Base-by-base conservation (phyloP, 1,139 yeast species). In the Taphrina communis region DNA sequence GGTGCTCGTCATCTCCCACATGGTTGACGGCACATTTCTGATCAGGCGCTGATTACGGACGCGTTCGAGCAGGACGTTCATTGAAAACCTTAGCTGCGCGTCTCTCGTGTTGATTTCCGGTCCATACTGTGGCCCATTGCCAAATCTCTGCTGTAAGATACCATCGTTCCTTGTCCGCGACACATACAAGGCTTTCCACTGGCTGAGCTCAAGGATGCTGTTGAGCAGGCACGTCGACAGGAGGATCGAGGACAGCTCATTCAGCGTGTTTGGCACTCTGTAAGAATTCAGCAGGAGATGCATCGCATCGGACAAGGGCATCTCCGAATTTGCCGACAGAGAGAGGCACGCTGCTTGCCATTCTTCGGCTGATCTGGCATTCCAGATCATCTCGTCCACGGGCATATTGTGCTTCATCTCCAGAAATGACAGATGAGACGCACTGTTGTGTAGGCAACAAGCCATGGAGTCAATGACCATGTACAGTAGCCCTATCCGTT, bases 341-440 rank as follows among this genome's bases (percentile, higher is more conserved):
- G 51, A 31, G 25, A 58, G 39, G 31, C 62, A 58, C 4, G 52
- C 52, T 6, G 42, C 46, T 39, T 58, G 62, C 62, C 62, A 58
- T 11, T 42, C 62, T 31, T 58, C 62, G 2, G 62, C 62, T 11
- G 62, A 42, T 31, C 36, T 8, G n/a, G 62, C 62, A 41, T 58
- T 42, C 62, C 62, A 58, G 4, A 58, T 58, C 53, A 46, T 21
- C 39, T 58, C 62, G 53, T 58, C 62, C 25, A 58, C 62, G 19
- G 62, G 62, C 62, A 58, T 25, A 21, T 58, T 58, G 39, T 58
- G 62, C 41, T 39, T 42, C 53, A 58, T 58, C 42, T 58, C 62
- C 38, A 58, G 25, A 14, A 58, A 36, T 11, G 39, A 25, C n/a
- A 58, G 11, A 2, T 44, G 52, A n/a, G 7, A 1, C 36, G 53